Evolutionary conservation across 495 filamentous ascomycete genomes (phyloP), one percentile per base, ranked within the genome.

Genomic region (Aspergillus diversus): DNA sequence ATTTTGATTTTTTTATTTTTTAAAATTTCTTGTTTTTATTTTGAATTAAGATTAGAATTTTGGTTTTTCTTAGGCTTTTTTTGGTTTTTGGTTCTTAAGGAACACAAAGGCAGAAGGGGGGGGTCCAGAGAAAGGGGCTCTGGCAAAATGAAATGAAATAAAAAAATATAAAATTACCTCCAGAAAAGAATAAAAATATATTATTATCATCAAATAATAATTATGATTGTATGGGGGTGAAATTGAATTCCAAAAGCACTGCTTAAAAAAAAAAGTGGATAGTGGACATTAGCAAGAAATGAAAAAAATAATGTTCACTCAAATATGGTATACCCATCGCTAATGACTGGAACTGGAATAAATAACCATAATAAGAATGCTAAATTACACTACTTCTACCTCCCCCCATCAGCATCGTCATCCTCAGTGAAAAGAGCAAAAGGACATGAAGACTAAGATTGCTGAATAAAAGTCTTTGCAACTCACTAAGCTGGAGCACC

Each of bases 1-100:
- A 12, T 65, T 63, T 63, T 57, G 33, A 55, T 59, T 67, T 51
- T 65, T 65, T 50, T 66, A 39, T 60, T 61, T 59, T 58, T 11
- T 33, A 42, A 47, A 35, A 15, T 5, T 49, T 59, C 47, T 59
- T 60, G 46, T 60, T 54, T 60, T 47, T 54, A 54, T 54, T 61
- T 55, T 47, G 53, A 39, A 61, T 61, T 61, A 61, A 61, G 59
- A 61, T 61, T 61, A 46, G 50, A 52, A 21, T 64, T 63, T 59
- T 46, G 57, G 47, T 66, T 56, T 64, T 56, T 39, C 21, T 12
- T 7, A 11, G 5, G 4, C 8, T 43, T 43, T 43, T 42, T 57
- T 56, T 60, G 35, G 21, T 32, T 55, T 32, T 33, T 59, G 13
- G 9, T 15, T 49, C 16, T 50, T 50, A 9, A 17, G 5, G 5